Conservation (phyloP, 768 basidiomycete genomes). For the Aureoboletus auriporus region DNA sequence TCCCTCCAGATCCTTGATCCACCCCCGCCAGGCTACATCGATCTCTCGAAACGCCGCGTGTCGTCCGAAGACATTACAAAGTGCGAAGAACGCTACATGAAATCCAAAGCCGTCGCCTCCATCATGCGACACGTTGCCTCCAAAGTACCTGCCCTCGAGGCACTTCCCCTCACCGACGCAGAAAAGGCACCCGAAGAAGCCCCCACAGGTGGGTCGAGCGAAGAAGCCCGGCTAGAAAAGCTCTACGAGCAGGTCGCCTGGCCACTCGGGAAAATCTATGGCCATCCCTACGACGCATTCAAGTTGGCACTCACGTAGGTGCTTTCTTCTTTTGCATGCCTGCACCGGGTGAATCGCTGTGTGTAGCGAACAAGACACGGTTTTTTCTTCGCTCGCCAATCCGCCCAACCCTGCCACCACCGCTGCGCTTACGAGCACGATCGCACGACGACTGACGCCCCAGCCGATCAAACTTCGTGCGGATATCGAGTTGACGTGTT, state of each 20-base stretch:
- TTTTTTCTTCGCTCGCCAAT: slow-evolving; percentile 68
- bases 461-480: slow-evolving; percentile 99
- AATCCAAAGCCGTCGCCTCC: slow-evolving; percentile 92
- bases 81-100: slow-evolving; percentile 98
- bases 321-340: neutral
- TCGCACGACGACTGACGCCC: slow-evolving; percentile 92
- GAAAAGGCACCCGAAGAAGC: slow-evolving; percentile 25
- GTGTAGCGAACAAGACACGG: slow-evolving; percentile 64
- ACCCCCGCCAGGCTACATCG: slow-evolving; percentile 83
- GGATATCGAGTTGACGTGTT: slow-evolving; percentile 96
- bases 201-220: slow-evolving; percentile 40
- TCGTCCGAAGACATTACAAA: slow-evolving; percentile 98
- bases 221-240: slow-evolving; percentile 77
- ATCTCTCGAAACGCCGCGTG: slow-evolving; percentile 96
- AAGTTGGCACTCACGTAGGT: slow-evolving; percentile 91
- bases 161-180: slow-evolving; percentile 26
- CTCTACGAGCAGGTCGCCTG: slow-evolving; percentile 90
- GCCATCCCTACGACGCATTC: slow-evolving; percentile 97
- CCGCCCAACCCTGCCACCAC: slow-evolving; percentile 56
- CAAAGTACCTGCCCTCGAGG: slow-evolving; percentile 53
- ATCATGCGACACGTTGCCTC: slow-evolving; percentile 90
- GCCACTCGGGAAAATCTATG: slow-evolving; percentile 90
- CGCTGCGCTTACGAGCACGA: slow-evolving; percentile 68
- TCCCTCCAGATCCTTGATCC: neutral
- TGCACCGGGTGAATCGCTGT: too few relatives aligned